phyloP scores from a whole-genome alignment of 2,329 filamentous ascomycete species.

The Paecilomyces fulvus region DNA sequence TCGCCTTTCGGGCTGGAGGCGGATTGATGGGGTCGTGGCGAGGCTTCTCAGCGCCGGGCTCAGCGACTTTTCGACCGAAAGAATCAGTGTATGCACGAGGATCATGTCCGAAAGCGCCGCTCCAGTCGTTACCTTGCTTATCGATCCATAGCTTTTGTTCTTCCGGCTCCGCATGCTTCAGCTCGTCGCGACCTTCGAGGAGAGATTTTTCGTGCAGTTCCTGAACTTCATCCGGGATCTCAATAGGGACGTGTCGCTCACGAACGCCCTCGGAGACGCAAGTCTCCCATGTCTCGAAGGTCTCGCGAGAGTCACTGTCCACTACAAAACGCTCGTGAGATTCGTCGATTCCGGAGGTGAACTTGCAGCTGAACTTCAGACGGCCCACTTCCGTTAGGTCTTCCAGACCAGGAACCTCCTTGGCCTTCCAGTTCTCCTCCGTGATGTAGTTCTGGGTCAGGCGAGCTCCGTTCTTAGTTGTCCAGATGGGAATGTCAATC shows the following conservation, averaged over 20 bases:
- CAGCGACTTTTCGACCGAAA: constrained; percentile 45
- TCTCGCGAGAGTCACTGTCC: constrained; percentile 84
- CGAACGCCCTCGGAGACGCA: constrained; percentile 83
- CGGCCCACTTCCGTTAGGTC: constrained; percentile 73
- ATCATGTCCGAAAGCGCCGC: constrained; percentile 72
- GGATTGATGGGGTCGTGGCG: constrained; percentile 44
- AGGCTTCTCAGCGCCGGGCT: constrained; percentile 46
- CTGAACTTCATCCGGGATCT: constrained; percentile 64
- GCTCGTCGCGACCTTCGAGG: constrained; percentile 68
- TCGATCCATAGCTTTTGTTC: constrained; percentile 69
- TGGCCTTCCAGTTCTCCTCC: constrained; percentile 58
- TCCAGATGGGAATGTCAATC: constrained; percentile 87
- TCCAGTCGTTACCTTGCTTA: constrained; percentile 78
- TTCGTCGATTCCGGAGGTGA: constrained; percentile 84
- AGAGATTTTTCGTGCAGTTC: constrained; percentile 75
- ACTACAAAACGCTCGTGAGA: constrained; percentile 75
- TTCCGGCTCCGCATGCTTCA: constrained; percentile 58
- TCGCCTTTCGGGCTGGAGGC: constrained; percentile 27
- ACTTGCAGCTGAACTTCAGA: constrained; percentile 68
- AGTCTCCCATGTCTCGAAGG: constrained; percentile 89
- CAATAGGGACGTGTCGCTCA: constrained; percentile 57
- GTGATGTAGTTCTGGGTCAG: constrained; percentile 91
- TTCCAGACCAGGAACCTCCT: constrained; percentile 59
- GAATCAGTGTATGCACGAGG: constrained; percentile 53
- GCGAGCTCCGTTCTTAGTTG: constrained; percentile 63